Conservation (phyloP, 495 filamentous ascomycete species). For the Rhypophila decipiens region DNA sequence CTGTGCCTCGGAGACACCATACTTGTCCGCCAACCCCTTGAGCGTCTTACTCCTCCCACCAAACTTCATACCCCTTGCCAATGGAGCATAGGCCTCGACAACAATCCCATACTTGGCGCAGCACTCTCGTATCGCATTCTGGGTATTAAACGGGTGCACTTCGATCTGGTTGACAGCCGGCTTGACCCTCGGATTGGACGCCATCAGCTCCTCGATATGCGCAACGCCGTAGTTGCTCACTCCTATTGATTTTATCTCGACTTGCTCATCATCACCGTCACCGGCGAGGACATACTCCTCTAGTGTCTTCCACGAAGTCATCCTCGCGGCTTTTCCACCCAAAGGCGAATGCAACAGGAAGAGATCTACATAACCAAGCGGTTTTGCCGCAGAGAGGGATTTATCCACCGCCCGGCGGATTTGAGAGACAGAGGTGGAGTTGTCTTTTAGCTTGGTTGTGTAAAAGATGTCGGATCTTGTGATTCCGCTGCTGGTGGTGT, state of each 20-base stretch:
- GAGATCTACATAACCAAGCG: slow-evolving; percentile 63
- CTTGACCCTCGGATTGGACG: slow-evolving; percentile 41
- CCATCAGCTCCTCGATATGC: slow-evolving; percentile 60
- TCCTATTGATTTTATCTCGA: slow-evolving; percentile 54
- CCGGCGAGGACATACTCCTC: slow-evolving; percentile 59
- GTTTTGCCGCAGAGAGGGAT: slow-evolving; percentile 47
- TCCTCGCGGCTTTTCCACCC: slow-evolving; percentile 51
- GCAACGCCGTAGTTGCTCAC: slow-evolving; percentile 64
- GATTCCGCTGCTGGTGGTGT: slow-evolving; percentile 34
- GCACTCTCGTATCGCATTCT: slow-evolving; percentile 47
- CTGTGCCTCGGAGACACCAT: slow-evolving; percentile 54
- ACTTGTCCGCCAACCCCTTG: slow-evolving; percentile 47
- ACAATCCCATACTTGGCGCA: slow-evolving; percentile 51
- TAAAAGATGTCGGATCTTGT: slow-evolving; percentile 57
- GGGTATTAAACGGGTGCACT: slow-evolving; percentile 63
- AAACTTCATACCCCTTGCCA: slow-evolving; percentile 53
- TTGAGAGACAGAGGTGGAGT: slow-evolving; percentile 47
- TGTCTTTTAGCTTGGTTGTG: slow-evolving; percentile 59
- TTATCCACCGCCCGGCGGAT: slow-evolving; percentile 51
- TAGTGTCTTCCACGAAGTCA: slow-evolving; percentile 59
- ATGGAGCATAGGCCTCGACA: slow-evolving; percentile 60
- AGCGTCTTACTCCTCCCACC: slow-evolving; percentile 47
- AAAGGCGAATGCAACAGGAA: slow-evolving; percentile 63
- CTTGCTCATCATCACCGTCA: too few species aligned
- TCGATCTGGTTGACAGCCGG: slow-evolving; percentile 65